Percentiles rank a stretch among this genome's conserved stretches.
Conservation (phyloP, 257 asterid species). For the Agastache rugosa region DNA sequence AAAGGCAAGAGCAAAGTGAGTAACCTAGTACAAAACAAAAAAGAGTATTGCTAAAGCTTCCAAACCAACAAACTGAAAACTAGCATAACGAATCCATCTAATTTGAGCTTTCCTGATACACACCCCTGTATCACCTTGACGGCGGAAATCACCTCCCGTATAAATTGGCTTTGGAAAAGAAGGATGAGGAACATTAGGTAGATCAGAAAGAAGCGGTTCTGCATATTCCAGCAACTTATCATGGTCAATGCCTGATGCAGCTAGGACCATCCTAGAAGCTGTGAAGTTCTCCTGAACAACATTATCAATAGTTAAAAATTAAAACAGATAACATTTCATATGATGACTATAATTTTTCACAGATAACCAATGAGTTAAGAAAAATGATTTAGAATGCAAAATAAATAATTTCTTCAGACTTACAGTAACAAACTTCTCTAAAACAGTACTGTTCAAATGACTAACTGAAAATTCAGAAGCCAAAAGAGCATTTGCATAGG, state of each 20-base stretch:
- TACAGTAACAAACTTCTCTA: slow-evolving; percentile 80
- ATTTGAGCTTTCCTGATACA: slow-evolving; percentile 36
- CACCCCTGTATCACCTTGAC: slow-evolving; percentile 81
- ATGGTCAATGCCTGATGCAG: slow-evolving; percentile 93
- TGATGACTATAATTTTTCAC: slow-evolving; percentile 1
- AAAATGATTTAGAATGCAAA: slow-evolving; percentile 11
- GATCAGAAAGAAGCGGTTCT: slow-evolving; percentile 80
- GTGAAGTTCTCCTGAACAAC: slow-evolving; percentile 67
- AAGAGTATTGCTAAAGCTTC: slow-evolving; percentile 4
- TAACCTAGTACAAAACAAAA: slow-evolving; percentile 43
- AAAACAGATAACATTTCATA: slow-evolving; percentile 28
- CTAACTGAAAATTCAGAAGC: slow-evolving; percentile 66
- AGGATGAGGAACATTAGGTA: slow-evolving; percentile 50
- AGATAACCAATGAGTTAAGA: slow-evolving; percentile 7
- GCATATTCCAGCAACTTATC: slow-evolving; percentile 75
- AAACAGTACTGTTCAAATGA: slow-evolving; percentile 54
- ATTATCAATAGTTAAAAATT: slow-evolving; percentile 33
- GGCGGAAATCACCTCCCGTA: slow-evolving; percentile 85
- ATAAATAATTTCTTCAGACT: slow-evolving; percentile 35
- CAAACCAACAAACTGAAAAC: slow-evolving; percentile 25
- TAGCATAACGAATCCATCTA: slow-evolving; percentile 4
- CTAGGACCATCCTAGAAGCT: slow-evolving; percentile 85
- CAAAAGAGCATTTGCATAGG: slow-evolving; percentile 66
- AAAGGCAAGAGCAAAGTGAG: slow-evolving; percentile 94
- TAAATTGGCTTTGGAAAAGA: slow-evolving; percentile 66